Percentiles rank a stretch among this genome's conserved stretches.
phyloP scores from a whole-genome alignment of 2,329 filamentous ascomycete species.

The Fusarium penzigii region DNA sequence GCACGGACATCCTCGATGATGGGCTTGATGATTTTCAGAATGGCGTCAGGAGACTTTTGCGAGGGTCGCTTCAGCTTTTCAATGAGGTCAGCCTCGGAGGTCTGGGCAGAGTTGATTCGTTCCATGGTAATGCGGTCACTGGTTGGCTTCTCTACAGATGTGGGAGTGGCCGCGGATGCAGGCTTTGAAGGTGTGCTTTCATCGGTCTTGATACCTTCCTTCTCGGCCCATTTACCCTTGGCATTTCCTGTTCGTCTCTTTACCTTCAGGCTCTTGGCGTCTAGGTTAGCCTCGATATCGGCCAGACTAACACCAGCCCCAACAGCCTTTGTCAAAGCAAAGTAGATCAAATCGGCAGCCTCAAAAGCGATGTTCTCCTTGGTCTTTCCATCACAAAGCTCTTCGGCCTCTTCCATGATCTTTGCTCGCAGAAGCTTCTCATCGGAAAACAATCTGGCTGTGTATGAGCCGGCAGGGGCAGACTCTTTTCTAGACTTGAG shows the following conservation, averaged over 20 bases:
- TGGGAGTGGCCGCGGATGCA: constrained; percentile 25
- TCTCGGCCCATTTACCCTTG: constrained; percentile 88
- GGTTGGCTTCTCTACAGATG: constrained; percentile 36
- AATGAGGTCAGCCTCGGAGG: constrained; percentile 64
- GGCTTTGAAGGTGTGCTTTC: constrained; percentile 38
- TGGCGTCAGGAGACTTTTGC: constrained; percentile 91
- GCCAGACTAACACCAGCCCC: constrained; percentile 80
- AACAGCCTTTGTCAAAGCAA: constrained; percentile 87
- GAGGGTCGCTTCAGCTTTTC: constrained; percentile 84
- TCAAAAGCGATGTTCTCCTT: constrained; percentile 89
- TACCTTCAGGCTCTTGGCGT: constrained; percentile 93
- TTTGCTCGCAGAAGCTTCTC: constrained; percentile 88
- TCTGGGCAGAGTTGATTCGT: constrained; percentile 69
- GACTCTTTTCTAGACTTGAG: constrained; percentile 78
- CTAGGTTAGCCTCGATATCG: constrained; percentile 89
- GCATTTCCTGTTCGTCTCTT: constrained; percentile 92
- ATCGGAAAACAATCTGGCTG: constrained; percentile 88
- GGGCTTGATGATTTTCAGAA: constrained; percentile 85
- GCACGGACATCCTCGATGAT: constrained; percentile 87
- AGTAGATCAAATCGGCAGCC: constrained; percentile 93
- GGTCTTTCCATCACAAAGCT: constrained; percentile 83
- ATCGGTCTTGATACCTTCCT: constrained; percentile 65
- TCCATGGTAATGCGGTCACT: constrained; percentile 75
- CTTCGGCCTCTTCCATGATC: constrained; percentile 97
- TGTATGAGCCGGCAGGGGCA: constrained; percentile 89